Evolutionary conservation across 306 rosid genomes (phyloP).

Genomic region (Pueraria montana): DNA sequence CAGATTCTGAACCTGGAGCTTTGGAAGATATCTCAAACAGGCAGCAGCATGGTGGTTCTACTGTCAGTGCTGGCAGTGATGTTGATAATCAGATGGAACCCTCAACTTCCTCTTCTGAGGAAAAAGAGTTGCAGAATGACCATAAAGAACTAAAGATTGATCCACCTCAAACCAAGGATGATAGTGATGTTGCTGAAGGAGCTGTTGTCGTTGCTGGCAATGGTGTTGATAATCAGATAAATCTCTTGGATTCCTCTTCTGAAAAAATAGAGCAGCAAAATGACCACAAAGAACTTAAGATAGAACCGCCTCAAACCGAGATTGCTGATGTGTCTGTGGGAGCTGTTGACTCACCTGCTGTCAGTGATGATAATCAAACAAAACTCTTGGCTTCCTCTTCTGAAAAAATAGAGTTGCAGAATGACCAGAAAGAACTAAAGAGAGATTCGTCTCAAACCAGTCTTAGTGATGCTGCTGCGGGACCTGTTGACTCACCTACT

Average conservation of each 20-base stretch:
- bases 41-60: constrained; percentile 38
- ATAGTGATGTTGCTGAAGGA: not conserved
- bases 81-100: constrained; percentile 23
- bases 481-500: constrained; percentile 52
- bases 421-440: constrained; percentile 16
- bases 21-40: constrained; percentile 23
- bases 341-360: constrained; percentile 50
- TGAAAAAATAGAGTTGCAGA: constrained; percentile 33
- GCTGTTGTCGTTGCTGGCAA: constrained; percentile 13
- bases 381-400: constrained; percentile 41
- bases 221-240: constrained; percentile 22
- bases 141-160: constrained; percentile 24
- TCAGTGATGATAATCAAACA: constrained; percentile 7
- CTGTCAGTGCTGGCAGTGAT: constrained; percentile 19
- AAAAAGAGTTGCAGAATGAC: constrained; percentile 44
- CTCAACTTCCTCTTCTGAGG: constrained; percentile 44
- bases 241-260: constrained; percentile 40
- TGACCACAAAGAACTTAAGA: constrained; percentile 10
- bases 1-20: constrained; percentile 43
- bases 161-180: constrained; percentile 46
- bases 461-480: constrained; percentile 5
- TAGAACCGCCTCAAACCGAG: constrained; percentile 40
- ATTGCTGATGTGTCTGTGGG: not conserved
- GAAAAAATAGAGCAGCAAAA: constrained; percentile 33
- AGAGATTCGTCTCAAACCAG: constrained; percentile 42